Evolutionary conservation across 2,329 filamentous ascomycete genomes (phyloP), one percentile per base, ranked within the genome.

Genomic region (Paradendryphiella salina): DNA sequence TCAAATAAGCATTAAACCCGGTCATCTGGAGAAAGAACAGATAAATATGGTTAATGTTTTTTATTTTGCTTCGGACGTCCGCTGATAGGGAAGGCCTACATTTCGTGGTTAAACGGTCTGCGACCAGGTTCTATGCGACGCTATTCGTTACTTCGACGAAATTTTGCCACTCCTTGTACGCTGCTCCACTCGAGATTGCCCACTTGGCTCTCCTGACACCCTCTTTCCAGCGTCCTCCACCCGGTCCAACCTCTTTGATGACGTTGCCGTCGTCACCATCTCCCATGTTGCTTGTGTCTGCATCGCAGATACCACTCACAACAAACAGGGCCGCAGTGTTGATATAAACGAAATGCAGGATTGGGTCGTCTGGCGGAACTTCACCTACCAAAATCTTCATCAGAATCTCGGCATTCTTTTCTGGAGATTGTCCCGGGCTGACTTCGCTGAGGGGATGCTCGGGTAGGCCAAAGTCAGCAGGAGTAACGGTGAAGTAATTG

Each of bases 301-400:
- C 84, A 59, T 97, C 93, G 69, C 91, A 96, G 28, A 96, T 79
- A 3, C 94, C 94, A 2, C 90, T 87, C 3, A 88, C 82, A 0
- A 96, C 93, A 45, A 99, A 82, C 43, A 99, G 77, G 1, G 91
- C 90, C 0, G 93, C 92, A 1, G 93, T 89, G 69, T 99, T 99
- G 75, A 97, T 88, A 43, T 97, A 80, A 15, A 99, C 90, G 68
- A 99, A 99, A 69, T 96, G 87, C 55, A 96, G 75, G 44, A 99
- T 89, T 0, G 94, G 90, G 63, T 96, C 85, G 61, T 96, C 84
- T 9, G 82, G 81, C 0, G 85, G 77, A 38, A 95, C 73, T 72
- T 95, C 82, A 56, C 88, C 87, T 43, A 81, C 80, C 50, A 99
- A 75, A 35, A 99, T 87, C 55, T 81, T 82, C 71, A 85, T 86